Evolutionary conservation across 805 yeast genomes (phyloP).

Genomic region (Wickerhamiella hasegawae): DNA sequence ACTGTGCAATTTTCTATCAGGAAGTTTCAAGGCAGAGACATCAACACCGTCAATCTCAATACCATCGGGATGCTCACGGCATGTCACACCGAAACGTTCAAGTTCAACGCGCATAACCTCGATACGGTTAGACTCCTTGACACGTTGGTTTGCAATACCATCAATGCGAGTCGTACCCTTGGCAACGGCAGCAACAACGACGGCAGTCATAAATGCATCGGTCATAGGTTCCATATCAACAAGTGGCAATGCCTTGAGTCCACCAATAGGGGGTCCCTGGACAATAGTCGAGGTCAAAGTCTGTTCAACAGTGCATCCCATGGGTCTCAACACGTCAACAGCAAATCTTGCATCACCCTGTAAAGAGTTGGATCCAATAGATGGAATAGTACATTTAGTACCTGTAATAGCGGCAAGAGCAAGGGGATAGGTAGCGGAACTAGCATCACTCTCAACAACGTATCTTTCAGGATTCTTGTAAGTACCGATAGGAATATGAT

Average conservation of each 20-base stretch:
- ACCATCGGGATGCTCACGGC: conserved; percentile 82
- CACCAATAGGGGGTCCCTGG: conserved; percentile 57
- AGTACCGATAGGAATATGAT: conserved; percentile 72
- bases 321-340: conserved; percentile 75
- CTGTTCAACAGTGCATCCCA: conserved; percentile 88
- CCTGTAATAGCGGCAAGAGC: conserved; percentile 97
- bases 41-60: conserved; percentile 60
- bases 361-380: conserved; percentile 77
- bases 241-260: conserved; percentile 47
- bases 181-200: conserved; percentile 94
- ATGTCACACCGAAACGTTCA: conserved; percentile 76
- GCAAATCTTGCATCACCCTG: conserved; percentile 98
- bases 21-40: conserved; percentile 29
- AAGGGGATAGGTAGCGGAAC: conserved; percentile 93
- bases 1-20: conserved; percentile 33
- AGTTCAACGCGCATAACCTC: conserved; percentile 84
- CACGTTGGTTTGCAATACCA: conserved; percentile 97
- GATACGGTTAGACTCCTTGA: conserved; percentile 92
- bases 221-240: conserved; percentile 99
- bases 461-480: conserved; percentile 73
- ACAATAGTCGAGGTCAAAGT: conserved; percentile 80
- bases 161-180: conserved; percentile 57
- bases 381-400: conserved; percentile 80
- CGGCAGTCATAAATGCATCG: conserved; percentile 92
- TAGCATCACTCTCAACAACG: conserved; percentile 90